Base-by-base conservation (phyloP, 768 basidiomycete genomes). In the Fomitopsis serialis region DNA sequence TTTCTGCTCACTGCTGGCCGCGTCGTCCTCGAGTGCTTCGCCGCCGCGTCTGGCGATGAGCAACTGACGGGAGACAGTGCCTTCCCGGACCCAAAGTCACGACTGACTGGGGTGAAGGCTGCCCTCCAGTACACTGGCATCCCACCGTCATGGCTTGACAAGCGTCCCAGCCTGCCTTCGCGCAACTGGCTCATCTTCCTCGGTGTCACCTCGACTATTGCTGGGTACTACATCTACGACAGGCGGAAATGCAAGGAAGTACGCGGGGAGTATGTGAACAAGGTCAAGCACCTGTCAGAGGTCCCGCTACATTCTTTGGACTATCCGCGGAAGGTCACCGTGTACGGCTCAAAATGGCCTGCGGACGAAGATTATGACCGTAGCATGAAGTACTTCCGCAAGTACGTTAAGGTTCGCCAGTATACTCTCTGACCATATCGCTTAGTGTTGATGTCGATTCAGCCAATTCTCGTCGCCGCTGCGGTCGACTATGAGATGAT, bases 151-250 rank as follows among this genome's bases (percentile, higher is more conserved):
- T 92, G 92, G 81, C 76, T 97, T 37, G 80, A 84, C 59, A 90
- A 89, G 66, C 81, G 88, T 34, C 95, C 94, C 2, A 84, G 81
- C 58, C 77, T 95, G 15, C 96, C 95, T 3, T 92, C 90, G 0
- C 80, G 92, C 56, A 97, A 97, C 62, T 95, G 92, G 93, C 81
- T 92, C 59, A 93, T 96, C 63, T 98, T 98, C 73, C 78, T 93
- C 53, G 77, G 84, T 25, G 70, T 92, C 60, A 85, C 91, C 3
- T 83, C 84, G 13, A 78, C 86, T 6, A 61, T 88, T 29, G 63
- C 84, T 2, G 88, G 87, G 22, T 77, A 80, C 51, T 97, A 92
- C 72, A 73, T 82, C 50, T 94, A 97, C 69, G 97, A 99, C 78
- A 81, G 95, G 27, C 71, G 75, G 55, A 76, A 93, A 72, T 94